Percentiles rank a stretch among this genome's conserved stretches.
Conservation (phyloP, 2,329 filamentous ascomycete species). For the Eurotiales sp. region DNA sequence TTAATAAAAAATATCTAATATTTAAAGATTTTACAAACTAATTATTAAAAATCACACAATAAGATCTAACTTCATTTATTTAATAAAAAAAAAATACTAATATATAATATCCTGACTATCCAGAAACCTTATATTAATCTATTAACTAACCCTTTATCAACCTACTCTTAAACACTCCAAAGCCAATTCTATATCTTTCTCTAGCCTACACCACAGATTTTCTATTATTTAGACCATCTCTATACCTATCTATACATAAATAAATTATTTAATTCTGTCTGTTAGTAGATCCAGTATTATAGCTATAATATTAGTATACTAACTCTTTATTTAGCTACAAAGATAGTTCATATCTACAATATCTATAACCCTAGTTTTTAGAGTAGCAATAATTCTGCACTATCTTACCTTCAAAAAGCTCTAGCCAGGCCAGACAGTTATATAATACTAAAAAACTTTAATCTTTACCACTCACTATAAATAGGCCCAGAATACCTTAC, state of each 20-base stretch:
- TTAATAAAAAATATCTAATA: slow-evolving; percentile 14
- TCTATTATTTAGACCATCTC: slow-evolving; percentile 1
- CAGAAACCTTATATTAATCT: slow-evolving; percentile 8
- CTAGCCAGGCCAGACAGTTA: too few species aligned
- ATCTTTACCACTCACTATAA: slow-evolving; percentile 11
- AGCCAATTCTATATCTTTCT: slow-evolving; percentile 4
- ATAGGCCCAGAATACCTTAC: neutral
- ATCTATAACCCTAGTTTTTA: neutral
- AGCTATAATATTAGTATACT: neutral
- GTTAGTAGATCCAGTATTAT: slow-evolving; percentile 1
- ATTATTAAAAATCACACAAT: too few species aligned
- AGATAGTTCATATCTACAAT: neutral
- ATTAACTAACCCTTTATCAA: slow-evolving; percentile 2
- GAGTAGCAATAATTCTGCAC: neutral
- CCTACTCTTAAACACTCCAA: slow-evolving; percentile 8
- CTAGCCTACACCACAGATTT: neutral
- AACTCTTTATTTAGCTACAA: neutral
- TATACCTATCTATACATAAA: slow-evolving; percentile 26
- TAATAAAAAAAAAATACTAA: too few species aligned
- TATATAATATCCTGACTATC: slow-evolving; percentile 13
- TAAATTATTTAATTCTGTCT: slow-evolving; percentile 19
- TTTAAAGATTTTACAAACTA: too few species aligned
- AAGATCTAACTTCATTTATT: too few species aligned
- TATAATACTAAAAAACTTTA: slow-evolving; percentile 14
- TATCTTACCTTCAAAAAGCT: too few species aligned